phyloP scores from a whole-genome alignment of 106 monocot genomes.

The Gastrodia elata region DNA sequence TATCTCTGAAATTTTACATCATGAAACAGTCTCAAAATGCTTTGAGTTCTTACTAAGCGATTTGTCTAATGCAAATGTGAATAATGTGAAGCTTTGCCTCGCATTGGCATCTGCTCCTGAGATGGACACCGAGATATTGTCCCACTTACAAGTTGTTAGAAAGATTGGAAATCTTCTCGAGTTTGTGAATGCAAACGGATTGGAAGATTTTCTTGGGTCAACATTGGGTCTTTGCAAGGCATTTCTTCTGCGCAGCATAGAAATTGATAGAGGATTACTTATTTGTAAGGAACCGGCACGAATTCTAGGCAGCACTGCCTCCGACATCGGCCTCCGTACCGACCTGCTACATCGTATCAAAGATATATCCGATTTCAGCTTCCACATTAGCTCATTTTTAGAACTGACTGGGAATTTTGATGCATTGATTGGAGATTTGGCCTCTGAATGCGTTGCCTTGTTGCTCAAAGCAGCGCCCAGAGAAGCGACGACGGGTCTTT shows the following conservation, averaged over 20 bases:
- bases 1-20: constrained; percentile 62
- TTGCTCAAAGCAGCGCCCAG: constrained; percentile 67
- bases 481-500: constrained; percentile 75
- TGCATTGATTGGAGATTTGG: constrained; percentile 50
- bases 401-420: constrained; percentile 50
- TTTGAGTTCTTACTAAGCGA: constrained; percentile 77
- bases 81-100: constrained; percentile 81
- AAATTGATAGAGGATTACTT: constrained; percentile 37
- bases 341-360: constrained; percentile 50
- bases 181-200: constrained; percentile 72
- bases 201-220: constrained; percentile 94
- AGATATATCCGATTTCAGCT: constrained; percentile 74
- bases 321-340: constrained; percentile 36
- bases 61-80: constrained; percentile 82
- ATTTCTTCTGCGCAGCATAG: constrained; percentile 65
- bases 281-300: constrained; percentile 65
- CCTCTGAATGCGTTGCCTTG: constrained; percentile 79
- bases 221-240: constrained; percentile 81
- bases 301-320: constrained; percentile 25
- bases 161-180: constrained; percentile 91
- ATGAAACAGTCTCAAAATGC: constrained; percentile 67
- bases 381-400: constrained; percentile 59
- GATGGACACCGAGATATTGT: constrained; percentile 67
- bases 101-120: constrained; percentile 85
- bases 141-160: constrained; percentile 63